phyloP scores from a whole-genome alignment of 108 stramenopile genomes.

The Cyclotella kingstonii region DNA sequence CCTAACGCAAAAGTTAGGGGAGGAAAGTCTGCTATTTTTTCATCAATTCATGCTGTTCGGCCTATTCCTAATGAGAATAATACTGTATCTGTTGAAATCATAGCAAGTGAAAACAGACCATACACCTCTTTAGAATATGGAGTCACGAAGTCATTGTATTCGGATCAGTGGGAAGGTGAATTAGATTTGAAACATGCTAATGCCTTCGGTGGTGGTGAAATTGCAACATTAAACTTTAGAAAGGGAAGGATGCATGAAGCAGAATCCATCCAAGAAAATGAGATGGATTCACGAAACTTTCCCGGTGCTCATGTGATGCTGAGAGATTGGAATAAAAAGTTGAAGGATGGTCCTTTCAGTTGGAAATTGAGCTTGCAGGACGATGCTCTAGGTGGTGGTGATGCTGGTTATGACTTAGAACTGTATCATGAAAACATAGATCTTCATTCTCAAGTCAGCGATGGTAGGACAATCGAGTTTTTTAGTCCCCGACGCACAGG shows the following conservation, averaged over 20 bases:
- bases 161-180: slow-evolving; percentile 67
- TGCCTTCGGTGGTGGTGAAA: slow-evolving; percentile 81
- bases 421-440: slow-evolving; percentile 73
- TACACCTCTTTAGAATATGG: slow-evolving; percentile 77
- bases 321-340: slow-evolving; percentile 18
- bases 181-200: slow-evolving; percentile 43
- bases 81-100: slow-evolving; percentile 64
- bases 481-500: slow-evolving; percentile 15
- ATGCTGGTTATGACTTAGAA: slow-evolving; percentile 71
- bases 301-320: neutral
- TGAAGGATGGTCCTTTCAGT: slow-evolving; percentile 24
- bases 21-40: slow-evolving; percentile 33
- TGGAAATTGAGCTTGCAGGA: slow-evolving; percentile 44
- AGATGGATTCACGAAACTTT: slow-evolving; percentile 27
- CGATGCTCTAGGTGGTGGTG: slow-evolving; percentile 62
- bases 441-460: slow-evolving; percentile 7
- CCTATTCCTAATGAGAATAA: slow-evolving; percentile 45
- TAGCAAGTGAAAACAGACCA: slow-evolving; percentile 73
- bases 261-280: slow-evolving; percentile 23
- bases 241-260: slow-evolving; percentile 72
- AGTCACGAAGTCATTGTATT: slow-evolving; percentile 72
- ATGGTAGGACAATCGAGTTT: neutral
- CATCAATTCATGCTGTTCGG: slow-evolving; percentile 38
- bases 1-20: slow-evolving; percentile 7
- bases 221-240: slow-evolving; percentile 56